Base-by-base conservation (phyloP, 2,329 filamentous ascomycete species). In the Aspergillus thermomutatus region DNA sequence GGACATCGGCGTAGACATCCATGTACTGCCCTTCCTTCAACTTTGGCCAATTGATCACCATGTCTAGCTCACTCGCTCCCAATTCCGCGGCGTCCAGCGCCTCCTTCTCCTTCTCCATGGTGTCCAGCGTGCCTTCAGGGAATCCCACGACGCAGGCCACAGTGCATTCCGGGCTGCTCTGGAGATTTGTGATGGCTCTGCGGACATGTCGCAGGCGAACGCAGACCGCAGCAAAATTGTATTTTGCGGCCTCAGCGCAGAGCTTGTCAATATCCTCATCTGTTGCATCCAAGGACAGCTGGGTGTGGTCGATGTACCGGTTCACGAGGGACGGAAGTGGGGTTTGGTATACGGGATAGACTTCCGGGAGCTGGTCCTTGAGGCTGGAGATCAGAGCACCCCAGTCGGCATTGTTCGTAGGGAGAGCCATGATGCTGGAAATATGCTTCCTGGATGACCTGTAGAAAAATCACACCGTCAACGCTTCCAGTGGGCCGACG, bases 141-240 rank as follows among this genome's bases (percentile, higher is more conserved):
- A 86, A 86, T 23, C 82, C 83, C 9, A 86, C 76, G 5, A 86
- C 84, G 61, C 81, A 83, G 47, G 83, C 82, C 21, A 86, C 78
- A 25, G 75, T 73, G n/a, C 83, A 78, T 5, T 68, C 67, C 7
- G 77, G 76, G 56, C 76, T 74, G 49, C 57, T 59, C 23, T 69
- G 62, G 37, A 87, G 75, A 53, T 80, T 77, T 45, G 75, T 63
- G 19, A 77, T 76, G 50, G 81, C 81, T 54, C 76, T 79, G 25
- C 74, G 62, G n/a, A 86, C 83, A 67, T 78, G 78, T 37, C 77
- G 73, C 1, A 79, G 72, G 7, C 83, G 79, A 1, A 87, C 82
- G 65, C 84, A 87, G 54, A 86, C 84, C 9, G 82, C 78, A 65
- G 72, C 65, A 49, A 73, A 75, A 25, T 66, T 67, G 60, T 76